These are phyloP conservation scores for Stropharia rugosoannulata DNA, from an alignment of 768 basidiomycete species.

Conservation along the genomic window DNA sequence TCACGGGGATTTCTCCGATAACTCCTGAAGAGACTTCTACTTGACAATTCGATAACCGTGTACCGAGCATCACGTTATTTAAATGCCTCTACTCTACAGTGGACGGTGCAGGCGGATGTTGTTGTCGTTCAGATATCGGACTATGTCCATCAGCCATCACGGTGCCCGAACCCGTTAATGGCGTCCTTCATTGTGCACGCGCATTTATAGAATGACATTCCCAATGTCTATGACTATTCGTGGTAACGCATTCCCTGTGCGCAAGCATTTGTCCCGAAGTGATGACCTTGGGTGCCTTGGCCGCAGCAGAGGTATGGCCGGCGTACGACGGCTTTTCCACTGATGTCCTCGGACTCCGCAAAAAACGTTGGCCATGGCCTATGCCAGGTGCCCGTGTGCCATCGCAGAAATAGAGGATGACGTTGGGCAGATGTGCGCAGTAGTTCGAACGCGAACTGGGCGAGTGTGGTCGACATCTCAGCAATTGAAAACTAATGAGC, in stretches of 20 bases:
- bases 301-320: constrained; percentile 6
- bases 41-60: neutral
- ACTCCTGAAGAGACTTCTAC: constrained; percentile 3
- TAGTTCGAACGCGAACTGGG: neutral
- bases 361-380: neutral
- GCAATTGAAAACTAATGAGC: neutral
- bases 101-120: constrained; percentile 1
- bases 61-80: neutral
- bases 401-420: neutral
- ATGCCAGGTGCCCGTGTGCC: neutral
- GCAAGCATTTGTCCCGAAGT: constrained; percentile 7
- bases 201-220: neutral
- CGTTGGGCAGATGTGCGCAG: neutral
- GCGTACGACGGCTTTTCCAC: neutral
- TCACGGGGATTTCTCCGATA: constrained; percentile 10
- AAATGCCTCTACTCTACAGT: neutral
- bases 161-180: neutral
- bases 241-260: constrained; percentile 16
- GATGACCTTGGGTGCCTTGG: neutral
- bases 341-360: constrained; percentile 13
- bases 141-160: constrained; percentile 1
- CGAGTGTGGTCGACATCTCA: neutral
- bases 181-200: neutral
- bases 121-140: constrained; percentile 8
- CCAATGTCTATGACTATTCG: constrained; percentile 8